Evolutionary conservation across 176 grass and related monocot species (phyloP), one percentile per base, ranked within the genome.

Genomic region (Oryza rufipogon): DNA sequence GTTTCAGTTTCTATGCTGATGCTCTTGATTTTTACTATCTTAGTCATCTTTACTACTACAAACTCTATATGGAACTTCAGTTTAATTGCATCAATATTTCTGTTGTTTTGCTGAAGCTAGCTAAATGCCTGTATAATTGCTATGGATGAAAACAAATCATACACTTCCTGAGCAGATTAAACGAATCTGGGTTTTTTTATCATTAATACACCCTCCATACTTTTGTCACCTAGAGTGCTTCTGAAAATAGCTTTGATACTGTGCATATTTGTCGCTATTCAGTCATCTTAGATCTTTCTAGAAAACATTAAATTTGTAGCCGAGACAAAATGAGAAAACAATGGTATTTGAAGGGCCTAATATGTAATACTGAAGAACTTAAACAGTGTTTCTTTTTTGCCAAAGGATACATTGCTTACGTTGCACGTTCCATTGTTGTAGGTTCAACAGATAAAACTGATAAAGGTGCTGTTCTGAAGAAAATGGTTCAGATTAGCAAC

Each of bases 401-500:
- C 38, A 1, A 10, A 46, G 51, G 38, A 66, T 19, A n/a, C 56
- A 25, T 66, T 28, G 6, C 80, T 90, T 44, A 84, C 41, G 9
- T 52, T 64, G 16, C 28, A 70, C 68, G 46, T 56, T 86, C 13
- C 38, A 16, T 78, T 63, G 39, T 30, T 89, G 60, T 82, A 99
- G 96, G 89, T 44, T 92, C 91, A 33, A 83, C 14, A 10, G 90
- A 90, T 82, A 91, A 91, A 86, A 86, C 67, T 30, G 75, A 67
- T 64, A 87, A 83, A 84, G 83, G 78, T 88, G 93, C 92, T 73
- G 32, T 81, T 80, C 81, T 99, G 75, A 99, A 94, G 88, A 95
- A 88, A 89, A 99, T 85, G 22, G 46, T 99, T 86, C 96, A 96
- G 91, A 86, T 99, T 75, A 99, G 93, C 86, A 99, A 99, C 78